Conservation (phyloP, 306 rosid genomes). For the Sophora flavescens region DNA sequence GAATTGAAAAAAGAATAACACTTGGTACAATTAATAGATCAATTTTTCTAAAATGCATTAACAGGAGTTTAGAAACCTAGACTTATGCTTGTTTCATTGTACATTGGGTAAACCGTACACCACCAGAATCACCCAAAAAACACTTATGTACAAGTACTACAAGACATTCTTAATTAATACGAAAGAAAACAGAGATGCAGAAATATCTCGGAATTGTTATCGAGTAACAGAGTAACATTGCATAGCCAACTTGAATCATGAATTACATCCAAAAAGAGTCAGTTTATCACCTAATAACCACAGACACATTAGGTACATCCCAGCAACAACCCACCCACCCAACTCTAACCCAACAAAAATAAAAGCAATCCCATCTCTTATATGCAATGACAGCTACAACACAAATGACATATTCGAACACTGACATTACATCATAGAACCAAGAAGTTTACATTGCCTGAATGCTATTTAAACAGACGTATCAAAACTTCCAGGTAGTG, state of each 20-base stretch:
- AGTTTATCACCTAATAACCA: neutral
- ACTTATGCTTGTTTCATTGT: slow-evolving; percentile 1
- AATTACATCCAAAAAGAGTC: neutral
- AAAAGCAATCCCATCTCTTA: neutral
- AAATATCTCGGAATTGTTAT: neutral
- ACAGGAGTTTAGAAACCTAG: neutral
- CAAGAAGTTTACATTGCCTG: neutral
- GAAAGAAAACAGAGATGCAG: slow-evolving; percentile 15
- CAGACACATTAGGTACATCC: slow-evolving; percentile 7
- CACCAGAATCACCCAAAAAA: slow-evolving; percentile 6
- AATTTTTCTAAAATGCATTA: slow-evolving; percentile 15
- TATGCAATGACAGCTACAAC: slow-evolving; percentile 14
- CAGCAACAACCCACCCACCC: slow-evolving; percentile 26
- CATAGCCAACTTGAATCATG: slow-evolving; percentile 5
- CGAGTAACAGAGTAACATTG: neutral
- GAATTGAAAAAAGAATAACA: neutral
- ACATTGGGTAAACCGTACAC: slow-evolving; percentile 7
- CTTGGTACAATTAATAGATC: neutral
- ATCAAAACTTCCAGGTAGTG: neutral
- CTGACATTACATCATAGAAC: slow-evolving; percentile 13
- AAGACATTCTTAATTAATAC: neutral
- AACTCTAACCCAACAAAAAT: slow-evolving; percentile 24
- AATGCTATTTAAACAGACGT: slow-evolving; percentile 1
- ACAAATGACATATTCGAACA: slow-evolving; percentile 20
- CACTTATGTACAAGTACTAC: neutral